Evolutionary conservation across 768 basidiomycete genomes (phyloP).

Genomic region (Chiua virens): DNA sequence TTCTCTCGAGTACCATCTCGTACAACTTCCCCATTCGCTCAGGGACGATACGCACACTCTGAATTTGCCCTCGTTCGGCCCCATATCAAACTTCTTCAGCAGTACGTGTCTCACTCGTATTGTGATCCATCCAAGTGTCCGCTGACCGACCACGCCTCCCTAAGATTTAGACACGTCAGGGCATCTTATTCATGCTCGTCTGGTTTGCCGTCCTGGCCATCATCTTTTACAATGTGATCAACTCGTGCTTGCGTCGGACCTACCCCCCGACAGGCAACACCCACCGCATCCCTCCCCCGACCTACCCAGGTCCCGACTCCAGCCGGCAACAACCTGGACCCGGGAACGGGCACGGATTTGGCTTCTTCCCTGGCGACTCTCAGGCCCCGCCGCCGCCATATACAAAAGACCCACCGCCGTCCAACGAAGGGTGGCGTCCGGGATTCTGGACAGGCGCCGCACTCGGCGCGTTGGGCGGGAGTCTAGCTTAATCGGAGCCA

Average conservation of each 20-base stretch:
- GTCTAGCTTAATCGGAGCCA: conserved; percentile 46
- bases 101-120: conserved; percentile 11
- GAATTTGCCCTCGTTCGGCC: conserved; percentile 8
- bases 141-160: background rate
- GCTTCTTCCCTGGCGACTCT: conserved; percentile 56
- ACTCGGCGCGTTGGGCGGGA: conserved; percentile 67
- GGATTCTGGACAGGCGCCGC: conserved; percentile 88
- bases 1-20: conserved; percentile 79
- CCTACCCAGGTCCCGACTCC: conserved; percentile 31
- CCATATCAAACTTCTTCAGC: conserved; percentile 17
- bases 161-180: conserved; percentile 48
- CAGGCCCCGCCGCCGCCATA: conserved; percentile 60
- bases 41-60: conserved; percentile 16
- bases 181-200: conserved; percentile 52
- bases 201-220: conserved; percentile 55
- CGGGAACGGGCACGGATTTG: conserved; percentile 25
- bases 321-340: background rate
- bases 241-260: conserved; percentile 47
- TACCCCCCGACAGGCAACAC: conserved; percentile 32
- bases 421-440: conserved; percentile 48
- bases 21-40: conserved; percentile 55
- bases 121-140: background rate
- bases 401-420: conserved; percentile 36
- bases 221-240: conserved; percentile 58
- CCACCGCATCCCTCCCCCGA: conserved; percentile 24